Evolutionary conservation across 140 eudicot species (phyloP), one percentile per base, ranked within the genome.

Genomic region (Cichorium intybus): DNA sequence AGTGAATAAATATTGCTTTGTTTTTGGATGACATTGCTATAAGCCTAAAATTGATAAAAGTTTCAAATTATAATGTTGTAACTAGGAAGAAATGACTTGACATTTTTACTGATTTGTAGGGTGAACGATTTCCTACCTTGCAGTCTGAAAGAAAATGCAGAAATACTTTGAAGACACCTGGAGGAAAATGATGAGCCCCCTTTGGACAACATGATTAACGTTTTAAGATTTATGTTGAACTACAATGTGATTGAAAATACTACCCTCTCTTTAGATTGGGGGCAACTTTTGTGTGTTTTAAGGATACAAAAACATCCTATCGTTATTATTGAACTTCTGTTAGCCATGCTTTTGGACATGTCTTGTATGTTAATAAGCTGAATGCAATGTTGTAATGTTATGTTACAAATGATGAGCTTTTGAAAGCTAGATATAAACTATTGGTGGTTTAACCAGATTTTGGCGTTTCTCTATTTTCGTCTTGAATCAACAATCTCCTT

Each of bases 81-180:
- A n/a, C n/a, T n/a, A n/a, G n/a, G n/a, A n/a, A n/a, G n/a, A n/a
- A n/a, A n/a, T n/a, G n/a, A n/a, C n/a, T n/a, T 60, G 49, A 60
- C 43, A 34, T 60, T 16, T 35, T 69, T n/a, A n/a, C n/a, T 73
- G 60, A 20, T 73, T 35, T 74, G 45, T 48, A 57, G 74, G 55
- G 24, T 14, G 33, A 12, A 16, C 22, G 51, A 10, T 28, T 22
- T 31, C 31, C 24, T 47, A 46, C 45, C 33, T 24, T 51, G 63
- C 46, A 53, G 21, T 62, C 22, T 56, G 79, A 80, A 75, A 75
- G 75, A 75, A 55, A 55, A 70, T 70, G 75, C 72, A 70, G 76
- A 66, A 64, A 61, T 59, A 70, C 71, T 60, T 62, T 21, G n/a
- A n/a, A 29, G 62, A 59, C 53, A 66, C 35, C 72, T 41, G 31